These are phyloP conservation scores for Lignosus rhinocerotis DNA, from an alignment of 1,284 basidiomycete genomes.

Conservation along the genomic window DNA sequence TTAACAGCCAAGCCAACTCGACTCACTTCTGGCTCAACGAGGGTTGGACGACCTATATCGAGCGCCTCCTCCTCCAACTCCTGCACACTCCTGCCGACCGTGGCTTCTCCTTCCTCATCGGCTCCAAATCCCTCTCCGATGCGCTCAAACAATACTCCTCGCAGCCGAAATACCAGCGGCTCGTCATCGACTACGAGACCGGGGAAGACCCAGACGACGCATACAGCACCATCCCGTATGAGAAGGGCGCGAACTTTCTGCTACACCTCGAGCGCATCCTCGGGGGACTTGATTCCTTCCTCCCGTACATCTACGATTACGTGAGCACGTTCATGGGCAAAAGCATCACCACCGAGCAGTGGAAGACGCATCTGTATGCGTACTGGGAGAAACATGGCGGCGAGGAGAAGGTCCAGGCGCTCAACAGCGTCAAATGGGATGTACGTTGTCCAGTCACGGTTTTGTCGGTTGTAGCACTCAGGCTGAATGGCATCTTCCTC, in stretches of 20 bases:
- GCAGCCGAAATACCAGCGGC: slow-evolving; percentile 76
- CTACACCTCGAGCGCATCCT: slow-evolving; percentile 74
- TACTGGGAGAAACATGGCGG: slow-evolving; percentile 71
- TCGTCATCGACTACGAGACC: slow-evolving; percentile 82
- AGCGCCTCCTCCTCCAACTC: slow-evolving; percentile 77
- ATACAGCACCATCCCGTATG: slow-evolving; percentile 71
- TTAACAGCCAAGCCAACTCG: slow-evolving; percentile 62
- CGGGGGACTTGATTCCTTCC: slow-evolving; percentile 85
- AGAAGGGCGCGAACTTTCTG: slow-evolving; percentile 77
- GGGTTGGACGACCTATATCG: slow-evolving; percentile 94
- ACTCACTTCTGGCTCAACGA: slow-evolving; percentile 93
- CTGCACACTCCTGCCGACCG: slow-evolving; percentile 81
- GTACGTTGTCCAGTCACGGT: slow-evolving; percentile 40
- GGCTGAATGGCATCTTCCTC: slow-evolving; percentile 8
- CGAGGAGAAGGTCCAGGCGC: slow-evolving; percentile 63
- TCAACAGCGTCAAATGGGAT: slow-evolving; percentile 81
- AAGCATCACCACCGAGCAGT: slow-evolving; percentile 87
- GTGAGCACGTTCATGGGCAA: slow-evolving; percentile 79
- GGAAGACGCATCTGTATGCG: slow-evolving; percentile 84
- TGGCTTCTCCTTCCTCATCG: slow-evolving; percentile 68
- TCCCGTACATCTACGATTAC: slow-evolving; percentile 83
- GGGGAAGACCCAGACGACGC: slow-evolving; percentile 90
- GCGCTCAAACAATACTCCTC: slow-evolving; percentile 65
- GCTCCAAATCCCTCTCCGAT: slow-evolving; percentile 72
- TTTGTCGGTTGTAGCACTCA: not conserved